These are phyloP conservation scores for Magnusiomyces fungicola DNA, from an alignment of 1,139 yeast genomes.

Conservation along the genomic window DNA sequence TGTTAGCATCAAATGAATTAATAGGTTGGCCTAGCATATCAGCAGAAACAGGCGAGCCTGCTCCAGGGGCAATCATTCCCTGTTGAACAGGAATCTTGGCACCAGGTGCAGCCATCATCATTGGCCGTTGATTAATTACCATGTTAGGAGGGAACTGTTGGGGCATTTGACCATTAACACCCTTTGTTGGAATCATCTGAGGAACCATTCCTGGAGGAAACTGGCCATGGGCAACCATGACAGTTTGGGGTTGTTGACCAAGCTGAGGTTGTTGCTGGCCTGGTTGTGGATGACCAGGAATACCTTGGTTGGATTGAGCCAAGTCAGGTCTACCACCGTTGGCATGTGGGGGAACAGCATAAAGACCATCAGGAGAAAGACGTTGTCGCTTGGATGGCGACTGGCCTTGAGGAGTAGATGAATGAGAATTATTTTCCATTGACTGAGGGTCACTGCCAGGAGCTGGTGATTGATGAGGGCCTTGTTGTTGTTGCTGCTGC, in stretches of 20 bases:
- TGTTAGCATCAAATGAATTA: slow-evolving; percentile 16
- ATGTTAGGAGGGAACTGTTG: slow-evolving; percentile 12
- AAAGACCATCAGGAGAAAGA: slow-evolving; percentile 33
- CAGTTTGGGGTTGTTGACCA: slow-evolving; percentile 5
- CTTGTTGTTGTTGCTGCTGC: neutral
- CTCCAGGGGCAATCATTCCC: slow-evolving; percentile 8
- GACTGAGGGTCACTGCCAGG: neutral
- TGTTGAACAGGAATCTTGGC: slow-evolving; percentile 10
- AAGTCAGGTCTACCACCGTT: slow-evolving; percentile 7
- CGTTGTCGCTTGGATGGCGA: slow-evolving; percentile 35
- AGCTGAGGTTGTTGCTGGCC: slow-evolving; percentile 17
- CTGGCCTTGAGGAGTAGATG: slow-evolving; percentile 25
- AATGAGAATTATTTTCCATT: slow-evolving; percentile 16
- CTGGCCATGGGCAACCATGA: neutral
- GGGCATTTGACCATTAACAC: slow-evolving; percentile 10
- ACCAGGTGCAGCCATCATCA: slow-evolving; percentile 6
- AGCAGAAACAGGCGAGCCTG: slow-evolving; percentile 9
- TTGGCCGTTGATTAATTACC: slow-evolving; percentile 9
- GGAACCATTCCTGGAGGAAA: slow-evolving; percentile 8
- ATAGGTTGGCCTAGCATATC: slow-evolving; percentile 3
- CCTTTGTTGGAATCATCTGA: slow-evolving; percentile 11
- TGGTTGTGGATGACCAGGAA: slow-evolving; percentile 20
- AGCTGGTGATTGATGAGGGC: neutral
- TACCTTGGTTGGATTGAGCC: slow-evolving; percentile 19
- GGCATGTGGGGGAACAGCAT: slow-evolving; percentile 15